Evolutionary conservation across 2,329 filamentous ascomycete species (phyloP).

Genomic region (Beauveria pseudobassiana): DNA sequence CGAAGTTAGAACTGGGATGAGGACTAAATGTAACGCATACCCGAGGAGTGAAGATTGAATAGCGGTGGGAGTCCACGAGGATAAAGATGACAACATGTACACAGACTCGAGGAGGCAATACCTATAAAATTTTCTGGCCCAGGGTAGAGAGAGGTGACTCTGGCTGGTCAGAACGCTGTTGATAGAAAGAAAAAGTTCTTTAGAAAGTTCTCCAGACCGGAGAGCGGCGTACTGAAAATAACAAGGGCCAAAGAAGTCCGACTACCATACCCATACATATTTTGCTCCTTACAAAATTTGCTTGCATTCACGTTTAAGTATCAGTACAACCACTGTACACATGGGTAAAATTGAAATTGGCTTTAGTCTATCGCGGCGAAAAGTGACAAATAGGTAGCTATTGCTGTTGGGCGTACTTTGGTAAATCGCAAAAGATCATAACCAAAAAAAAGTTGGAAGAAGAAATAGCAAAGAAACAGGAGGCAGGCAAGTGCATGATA

Average conservation of each 20-base stretch:
- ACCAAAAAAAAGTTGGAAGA: too few species aligned
- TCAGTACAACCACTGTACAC: too few species aligned
- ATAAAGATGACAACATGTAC: not conserved
- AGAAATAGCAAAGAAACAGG: too few species aligned
- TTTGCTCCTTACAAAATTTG: not conserved
- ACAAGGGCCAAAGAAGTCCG: conserved; percentile 10
- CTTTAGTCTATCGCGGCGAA: too few species aligned
- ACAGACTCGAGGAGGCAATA: conserved; percentile 5
- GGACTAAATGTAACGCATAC: conserved; percentile 35
- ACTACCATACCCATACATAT: not conserved
- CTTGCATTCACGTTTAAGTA: too few species aligned
- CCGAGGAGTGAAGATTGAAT: conserved; percentile 17
- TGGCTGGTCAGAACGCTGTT: conserved; percentile 1
- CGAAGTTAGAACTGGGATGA: conserved; percentile 52
- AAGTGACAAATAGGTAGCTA: too few species aligned
- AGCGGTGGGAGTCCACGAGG: conserved; percentile 6
- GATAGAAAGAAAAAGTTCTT: not conserved
- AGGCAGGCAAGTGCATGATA: too few species aligned
- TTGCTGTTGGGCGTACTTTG: too few species aligned
- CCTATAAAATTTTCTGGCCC: not conserved
- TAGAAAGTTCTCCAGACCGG: not conserved
- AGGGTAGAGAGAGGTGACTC: not conserved
- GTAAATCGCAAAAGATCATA: too few species aligned
- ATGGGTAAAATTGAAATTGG: too few species aligned
- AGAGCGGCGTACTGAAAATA: conserved; percentile 1